These are phyloP conservation scores for Mrakia gelida DNA, from an alignment of 768 basidiomycete species.

Conservation along the genomic window DNA sequence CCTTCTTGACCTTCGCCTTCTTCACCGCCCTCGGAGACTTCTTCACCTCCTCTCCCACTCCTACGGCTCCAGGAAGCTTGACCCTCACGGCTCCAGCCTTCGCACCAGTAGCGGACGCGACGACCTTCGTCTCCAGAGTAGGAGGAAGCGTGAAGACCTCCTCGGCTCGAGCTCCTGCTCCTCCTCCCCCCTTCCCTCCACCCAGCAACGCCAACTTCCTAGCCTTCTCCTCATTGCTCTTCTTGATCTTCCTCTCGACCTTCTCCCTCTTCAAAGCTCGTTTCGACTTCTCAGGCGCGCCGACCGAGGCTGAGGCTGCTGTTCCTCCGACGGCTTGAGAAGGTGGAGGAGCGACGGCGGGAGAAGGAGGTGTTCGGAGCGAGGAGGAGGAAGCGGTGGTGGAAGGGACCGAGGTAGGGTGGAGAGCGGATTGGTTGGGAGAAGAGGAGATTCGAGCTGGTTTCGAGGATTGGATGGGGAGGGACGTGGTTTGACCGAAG, in stretches of 20 bases:
- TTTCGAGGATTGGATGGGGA: background rate
- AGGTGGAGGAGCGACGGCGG: background rate
- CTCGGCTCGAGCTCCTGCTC: background rate
- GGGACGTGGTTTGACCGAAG: background rate
- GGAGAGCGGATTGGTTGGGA: background rate
- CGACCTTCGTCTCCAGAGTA: background rate
- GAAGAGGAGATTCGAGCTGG: background rate
- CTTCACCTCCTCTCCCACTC: conserved; percentile 5
- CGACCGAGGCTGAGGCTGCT: background rate
- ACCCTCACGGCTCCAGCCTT: background rate
- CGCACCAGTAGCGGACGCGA: background rate
- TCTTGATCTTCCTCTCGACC: conserved; percentile 21
- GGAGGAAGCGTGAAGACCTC: background rate
- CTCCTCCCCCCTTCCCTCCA: background rate
- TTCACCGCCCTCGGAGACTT: background rate
- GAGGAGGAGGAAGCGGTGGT: background rate
- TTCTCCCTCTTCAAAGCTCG: conserved; percentile 6
- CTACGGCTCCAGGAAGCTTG: background rate
- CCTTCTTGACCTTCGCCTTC: conserved; percentile 1
- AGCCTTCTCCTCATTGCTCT: background rate
- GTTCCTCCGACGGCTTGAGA: background rate
- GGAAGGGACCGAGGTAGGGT: background rate
- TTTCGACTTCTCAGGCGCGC: conserved; percentile 6
- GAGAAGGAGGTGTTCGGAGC: background rate
- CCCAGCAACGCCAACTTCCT: background rate